Percentiles rank a stretch among this genome's conserved stretches.
These are phyloP conservation scores for Rhizoclosmatium globosum DNA, from an alignment of 192 early-diverging fungal species.

Conservation along the genomic window DNA sequence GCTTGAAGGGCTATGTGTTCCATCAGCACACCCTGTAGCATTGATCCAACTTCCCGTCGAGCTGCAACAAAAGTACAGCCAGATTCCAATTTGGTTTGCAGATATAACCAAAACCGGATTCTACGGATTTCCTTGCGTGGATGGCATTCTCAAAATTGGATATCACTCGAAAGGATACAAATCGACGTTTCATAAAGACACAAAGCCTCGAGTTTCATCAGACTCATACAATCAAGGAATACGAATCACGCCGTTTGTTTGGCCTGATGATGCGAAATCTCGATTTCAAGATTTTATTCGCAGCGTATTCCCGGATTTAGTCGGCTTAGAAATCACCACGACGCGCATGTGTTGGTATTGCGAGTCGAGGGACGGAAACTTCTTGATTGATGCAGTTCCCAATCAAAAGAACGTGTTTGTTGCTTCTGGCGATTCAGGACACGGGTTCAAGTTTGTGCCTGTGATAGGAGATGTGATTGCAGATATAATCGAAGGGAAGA, in stretches of 20 bases:
- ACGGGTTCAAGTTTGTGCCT: slow-evolving; percentile 67
- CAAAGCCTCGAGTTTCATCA: not conserved
- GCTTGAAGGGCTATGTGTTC: slow-evolving; percentile 42
- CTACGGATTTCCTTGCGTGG: slow-evolving; percentile 59
- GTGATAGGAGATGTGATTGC: slow-evolving; percentile 58
- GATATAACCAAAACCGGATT: slow-evolving; percentile 55
- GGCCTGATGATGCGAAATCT: slow-evolving; percentile 51
- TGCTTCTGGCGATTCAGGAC: slow-evolving; percentile 66
- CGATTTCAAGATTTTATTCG: slow-evolving; percentile 51
- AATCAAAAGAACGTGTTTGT: slow-evolving; percentile 49
- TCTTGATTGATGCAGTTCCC: slow-evolving; percentile 56
- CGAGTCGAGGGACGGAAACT: slow-evolving; percentile 63
- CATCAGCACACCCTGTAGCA: slow-evolving; percentile 62
- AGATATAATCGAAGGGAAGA: slow-evolving; percentile 53
- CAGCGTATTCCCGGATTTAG: slow-evolving; percentile 48
- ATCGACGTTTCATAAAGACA: slow-evolving; percentile 38
- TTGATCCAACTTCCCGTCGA: slow-evolving; percentile 52
- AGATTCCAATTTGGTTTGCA: slow-evolving; percentile 60
- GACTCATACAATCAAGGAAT: not conserved
- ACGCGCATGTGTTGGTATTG: slow-evolving; percentile 65
- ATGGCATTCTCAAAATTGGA: slow-evolving; percentile 55
- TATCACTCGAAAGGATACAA: slow-evolving; percentile 55
- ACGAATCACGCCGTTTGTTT: slow-evolving; percentile 14
- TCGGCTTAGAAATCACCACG: slow-evolving; percentile 38
- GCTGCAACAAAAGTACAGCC: slow-evolving; percentile 14